Conservation (phyloP, 2,329 filamentous ascomycete species). For the Cordyceps fumosorosea region DNA sequence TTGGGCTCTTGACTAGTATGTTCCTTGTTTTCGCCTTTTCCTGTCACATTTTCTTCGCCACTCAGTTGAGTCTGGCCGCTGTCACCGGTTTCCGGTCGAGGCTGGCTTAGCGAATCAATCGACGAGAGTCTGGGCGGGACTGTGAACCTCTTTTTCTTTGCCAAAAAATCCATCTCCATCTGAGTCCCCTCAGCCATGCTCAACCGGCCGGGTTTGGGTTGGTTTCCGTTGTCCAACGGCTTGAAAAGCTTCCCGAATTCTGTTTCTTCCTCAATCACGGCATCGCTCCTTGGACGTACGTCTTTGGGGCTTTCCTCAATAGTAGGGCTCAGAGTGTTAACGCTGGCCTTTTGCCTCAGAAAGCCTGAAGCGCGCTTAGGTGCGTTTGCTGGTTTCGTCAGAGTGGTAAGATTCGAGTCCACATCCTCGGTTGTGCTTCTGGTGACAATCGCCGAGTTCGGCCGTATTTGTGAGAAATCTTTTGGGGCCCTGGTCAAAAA, state of each 20-base stretch:
- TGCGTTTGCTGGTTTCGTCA: not conserved
- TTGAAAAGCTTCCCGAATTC: not conserved
- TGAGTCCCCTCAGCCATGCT: not conserved
- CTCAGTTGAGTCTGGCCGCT: not conserved
- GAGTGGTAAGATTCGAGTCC: constrained; percentile 2
- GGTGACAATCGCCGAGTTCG: constrained; percentile 14
- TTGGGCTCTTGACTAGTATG: not conserved
- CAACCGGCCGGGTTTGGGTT: not conserved
- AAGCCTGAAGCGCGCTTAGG: constrained; percentile 20
- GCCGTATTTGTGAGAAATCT: constrained; percentile 20
- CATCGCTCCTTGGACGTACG: not conserved
- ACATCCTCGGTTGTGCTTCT: constrained; percentile 17
- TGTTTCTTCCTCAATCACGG: not conserved
- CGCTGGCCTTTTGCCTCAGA: constrained; percentile 19
- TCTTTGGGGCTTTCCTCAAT: constrained; percentile 22
- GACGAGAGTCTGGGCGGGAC: constrained; percentile 8
- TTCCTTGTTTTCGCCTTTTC: not conserved
- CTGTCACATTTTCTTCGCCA: not conserved
- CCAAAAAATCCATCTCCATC: not conserved
- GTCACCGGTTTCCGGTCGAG: not conserved
- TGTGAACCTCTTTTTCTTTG: constrained; percentile 1
- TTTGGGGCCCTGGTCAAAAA: constrained; percentile 32
- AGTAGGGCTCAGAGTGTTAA: constrained; percentile 25
- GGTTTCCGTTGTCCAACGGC: not conserved
- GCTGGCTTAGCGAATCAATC: not conserved